These are phyloP conservation scores for Sanghuangporus baumii DNA, from an alignment of 1,284 basidiomycete species.

Conservation along the genomic window DNA sequence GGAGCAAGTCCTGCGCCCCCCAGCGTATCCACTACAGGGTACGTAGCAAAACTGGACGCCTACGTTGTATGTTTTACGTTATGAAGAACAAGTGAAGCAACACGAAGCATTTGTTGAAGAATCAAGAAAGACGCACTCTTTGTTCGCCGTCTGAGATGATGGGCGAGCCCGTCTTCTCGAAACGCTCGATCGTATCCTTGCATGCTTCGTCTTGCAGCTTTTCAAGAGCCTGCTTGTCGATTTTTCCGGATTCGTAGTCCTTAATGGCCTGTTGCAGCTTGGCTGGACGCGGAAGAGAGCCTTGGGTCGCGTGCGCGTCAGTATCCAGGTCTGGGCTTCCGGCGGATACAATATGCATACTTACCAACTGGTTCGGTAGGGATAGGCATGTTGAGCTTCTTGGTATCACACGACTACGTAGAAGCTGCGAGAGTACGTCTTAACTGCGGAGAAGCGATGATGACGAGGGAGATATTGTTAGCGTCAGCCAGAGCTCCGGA, in stretches of 20 bases:
- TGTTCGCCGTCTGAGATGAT: slow-evolving; percentile 23
- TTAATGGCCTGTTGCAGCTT: slow-evolving; percentile 20
- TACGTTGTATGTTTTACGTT: not conserved
- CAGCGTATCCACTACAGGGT: slow-evolving; percentile 21
- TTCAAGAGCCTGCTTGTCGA: slow-evolving; percentile 17
- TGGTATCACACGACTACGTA: slow-evolving; percentile 17
- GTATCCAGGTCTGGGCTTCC: not conserved
- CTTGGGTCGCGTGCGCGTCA: not conserved
- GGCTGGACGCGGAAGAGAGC: slow-evolving; percentile 16
- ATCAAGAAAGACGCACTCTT: slow-evolving; percentile 10
- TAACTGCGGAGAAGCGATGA: too few species aligned
- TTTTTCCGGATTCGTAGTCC: slow-evolving; percentile 21
- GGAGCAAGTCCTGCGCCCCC: slow-evolving; percentile 21
- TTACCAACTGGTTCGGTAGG: slow-evolving; percentile 15
- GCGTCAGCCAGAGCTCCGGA: too few species aligned
- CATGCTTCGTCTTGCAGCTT: slow-evolving; percentile 19
- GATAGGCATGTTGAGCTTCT: slow-evolving; percentile 23
- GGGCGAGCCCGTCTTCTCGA: slow-evolving; percentile 20
- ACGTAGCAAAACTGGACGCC: slow-evolving; percentile 20
- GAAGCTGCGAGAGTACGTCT: not conserved
- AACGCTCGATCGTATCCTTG: slow-evolving; percentile 18
- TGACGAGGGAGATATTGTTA: too few species aligned
- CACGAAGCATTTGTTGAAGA: not conserved
- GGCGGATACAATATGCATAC: not conserved
- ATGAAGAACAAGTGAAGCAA: not conserved